phyloP scores from a whole-genome alignment of 306 rosid genomes.

The Lagenaria siceraria region DNA sequence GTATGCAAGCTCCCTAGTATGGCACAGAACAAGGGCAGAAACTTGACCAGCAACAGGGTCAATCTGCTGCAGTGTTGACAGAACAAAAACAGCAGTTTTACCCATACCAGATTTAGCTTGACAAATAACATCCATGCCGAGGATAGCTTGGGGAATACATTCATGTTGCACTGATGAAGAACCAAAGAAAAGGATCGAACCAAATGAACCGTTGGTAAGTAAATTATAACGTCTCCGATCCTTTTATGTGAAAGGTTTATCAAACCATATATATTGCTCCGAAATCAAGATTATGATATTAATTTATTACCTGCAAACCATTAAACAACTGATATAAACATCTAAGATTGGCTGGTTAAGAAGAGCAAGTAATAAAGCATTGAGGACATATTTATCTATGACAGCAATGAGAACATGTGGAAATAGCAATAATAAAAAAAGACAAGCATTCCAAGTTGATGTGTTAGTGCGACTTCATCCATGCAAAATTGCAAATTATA shows the following conservation, averaged over 20 bases:
- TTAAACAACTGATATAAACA: background rate
- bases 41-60: constrained; percentile 96
- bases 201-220: constrained; percentile 69
- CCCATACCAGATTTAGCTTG: constrained; percentile 99
- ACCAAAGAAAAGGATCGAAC: constrained; percentile 63
- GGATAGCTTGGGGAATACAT: constrained; percentile 98
- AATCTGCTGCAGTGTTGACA: constrained; percentile 88
- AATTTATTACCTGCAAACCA: constrained; percentile 66
- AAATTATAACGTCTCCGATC: constrained; percentile 54
- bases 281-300: constrained; percentile 47
- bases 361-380: background rate
- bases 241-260: constrained; percentile 48
- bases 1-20: constrained; percentile 90
- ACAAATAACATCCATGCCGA: constrained; percentile 97
- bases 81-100: constrained; percentile 96
- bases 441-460: background rate
- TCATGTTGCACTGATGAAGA: constrained; percentile 98
- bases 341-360: background rate
- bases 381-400: background rate
- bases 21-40: constrained; percentile 88
- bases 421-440: background rate
- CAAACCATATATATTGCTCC: constrained; percentile 55
- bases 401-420: background rate
- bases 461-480: background rate
- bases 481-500: background rate